A percentile compares a stretch with the other conserved stretches of the same genome.
Conservation (phyloP, 164 flowering plant genomes). For the Taxillus chinensis region DNA sequence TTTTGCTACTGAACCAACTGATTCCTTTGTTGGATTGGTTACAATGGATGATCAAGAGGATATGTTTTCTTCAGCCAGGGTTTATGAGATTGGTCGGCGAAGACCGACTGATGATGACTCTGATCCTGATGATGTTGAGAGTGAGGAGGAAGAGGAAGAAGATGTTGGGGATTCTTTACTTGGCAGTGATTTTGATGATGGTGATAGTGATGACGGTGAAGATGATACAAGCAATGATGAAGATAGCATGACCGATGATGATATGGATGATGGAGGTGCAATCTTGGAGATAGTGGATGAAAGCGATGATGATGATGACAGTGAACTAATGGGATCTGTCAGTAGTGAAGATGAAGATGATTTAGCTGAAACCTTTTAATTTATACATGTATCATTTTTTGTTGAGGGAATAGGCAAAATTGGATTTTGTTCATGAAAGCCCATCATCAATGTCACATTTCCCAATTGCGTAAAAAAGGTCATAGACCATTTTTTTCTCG, state of each 20-base stretch:
- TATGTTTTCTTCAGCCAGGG: constrained; percentile 77
- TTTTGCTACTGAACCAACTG: constrained; percentile 80
- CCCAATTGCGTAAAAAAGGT: too few relatives aligned
- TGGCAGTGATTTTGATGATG: constrained; percentile 41
- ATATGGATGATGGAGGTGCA: constrained; percentile 30
- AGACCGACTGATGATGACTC: constrained; percentile 90
- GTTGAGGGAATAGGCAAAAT: too few relatives aligned
- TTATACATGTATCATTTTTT: too few relatives aligned
- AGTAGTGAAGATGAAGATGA: constrained; percentile 70
- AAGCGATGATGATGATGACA: constrained; percentile 31
- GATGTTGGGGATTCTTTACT: constrained; percentile 53
- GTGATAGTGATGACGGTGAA: constrained; percentile 50
- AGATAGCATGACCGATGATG: constrained; percentile 19
- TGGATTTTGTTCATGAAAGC: too few relatives aligned
- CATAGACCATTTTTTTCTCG: too few relatives aligned
- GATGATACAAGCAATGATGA: constrained; percentile 49
- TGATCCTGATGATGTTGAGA: constrained; percentile 93
- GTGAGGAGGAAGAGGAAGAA: constrained; percentile 67
- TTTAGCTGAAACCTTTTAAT: too few relatives aligned
- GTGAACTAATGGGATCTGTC: constrained; percentile 36
- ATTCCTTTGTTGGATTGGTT: constrained; percentile 81
- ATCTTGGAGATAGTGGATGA: constrained; percentile 36
- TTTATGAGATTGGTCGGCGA: constrained; percentile 80
- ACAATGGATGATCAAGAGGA: constrained; percentile 90
- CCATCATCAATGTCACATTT: too few relatives aligned